Percentiles rank a stretch among this genome's conserved stretches.
Conservation (phyloP, 148 eudicot species). For the Persicaria tinctoria region DNA sequence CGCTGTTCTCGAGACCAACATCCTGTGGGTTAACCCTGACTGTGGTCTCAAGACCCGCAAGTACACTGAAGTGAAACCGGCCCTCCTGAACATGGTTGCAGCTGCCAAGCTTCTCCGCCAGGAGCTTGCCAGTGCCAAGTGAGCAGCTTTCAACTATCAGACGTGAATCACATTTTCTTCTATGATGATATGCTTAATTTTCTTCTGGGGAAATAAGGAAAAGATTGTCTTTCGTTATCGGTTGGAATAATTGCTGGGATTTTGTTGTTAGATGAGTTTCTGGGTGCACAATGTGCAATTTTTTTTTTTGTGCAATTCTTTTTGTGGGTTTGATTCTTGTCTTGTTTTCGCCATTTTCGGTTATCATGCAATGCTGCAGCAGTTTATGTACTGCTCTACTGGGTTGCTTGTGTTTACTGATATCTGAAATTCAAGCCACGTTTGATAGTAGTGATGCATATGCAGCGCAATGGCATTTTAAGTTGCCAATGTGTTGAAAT, state of each 20-base stretch:
- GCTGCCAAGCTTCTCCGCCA: conserved; percentile 83
- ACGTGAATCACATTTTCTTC: not conserved
- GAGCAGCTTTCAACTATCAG: conserved; percentile 11
- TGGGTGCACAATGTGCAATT: not conserved
- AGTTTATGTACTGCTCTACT: not conserved
- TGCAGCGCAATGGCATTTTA: no score
- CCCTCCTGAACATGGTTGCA: conserved; percentile 65
- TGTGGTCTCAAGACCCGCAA: conserved; percentile 99
- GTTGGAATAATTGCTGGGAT: not conserved
- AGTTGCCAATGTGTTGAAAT: no score
- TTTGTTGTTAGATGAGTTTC: not conserved
- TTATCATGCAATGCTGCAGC: not conserved
- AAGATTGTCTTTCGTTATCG: not conserved
- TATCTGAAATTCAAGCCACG: not conserved
- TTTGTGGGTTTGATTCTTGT: not conserved
- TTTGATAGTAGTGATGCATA: not conserved
- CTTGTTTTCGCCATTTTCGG: not conserved
- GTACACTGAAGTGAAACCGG: conserved; percentile 82
- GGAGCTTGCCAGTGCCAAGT: conserved; percentile 80
- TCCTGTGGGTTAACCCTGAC: conserved; percentile 96
- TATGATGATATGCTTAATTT: not conserved
- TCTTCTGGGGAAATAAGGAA: not conserved
- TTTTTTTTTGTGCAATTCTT: not conserved
- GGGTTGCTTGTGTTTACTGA: not conserved
- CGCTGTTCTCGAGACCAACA: conserved; percentile 84